Evolutionary conservation across 1,139 yeast species (phyloP).

Genomic region (Yamadazyma trypodendri): DNA sequence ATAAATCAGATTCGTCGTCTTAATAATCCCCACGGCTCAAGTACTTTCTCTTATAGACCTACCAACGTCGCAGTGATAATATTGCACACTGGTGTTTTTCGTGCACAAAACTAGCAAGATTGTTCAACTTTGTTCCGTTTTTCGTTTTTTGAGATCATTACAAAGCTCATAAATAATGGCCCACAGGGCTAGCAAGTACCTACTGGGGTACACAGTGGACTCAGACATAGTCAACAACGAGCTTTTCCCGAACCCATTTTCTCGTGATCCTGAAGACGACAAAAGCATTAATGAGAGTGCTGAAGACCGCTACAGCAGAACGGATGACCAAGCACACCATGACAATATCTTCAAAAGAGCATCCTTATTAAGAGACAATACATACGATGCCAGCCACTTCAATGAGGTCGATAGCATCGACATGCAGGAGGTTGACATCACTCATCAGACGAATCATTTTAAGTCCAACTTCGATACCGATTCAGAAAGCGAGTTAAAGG

Average conservation of each 20-base stretch:
- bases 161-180: slow-evolving; percentile 10
- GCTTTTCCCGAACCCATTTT: slow-evolving; percentile 16
- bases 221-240: slow-evolving; percentile 16
- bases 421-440: slow-evolving; percentile 10
- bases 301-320: not conserved
- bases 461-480: slow-evolving; percentile 18
- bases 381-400: slow-evolving; percentile 6
- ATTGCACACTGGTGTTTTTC: too few relatives aligned
- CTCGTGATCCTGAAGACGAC: slow-evolving; percentile 9
- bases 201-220: slow-evolving; percentile 19
- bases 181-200: slow-evolving; percentile 16
- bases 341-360: slow-evolving; percentile 13
- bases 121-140: too few relatives aligned
- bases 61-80: too few relatives aligned
- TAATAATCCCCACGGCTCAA: too few relatives aligned
- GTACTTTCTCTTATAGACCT: too few relatives aligned
- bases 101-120: too few relatives aligned
- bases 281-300: slow-evolving; percentile 9
- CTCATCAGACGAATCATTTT: slow-evolving; percentile 12
- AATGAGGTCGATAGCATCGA: slow-evolving; percentile 10
- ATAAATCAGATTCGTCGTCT: not conserved
- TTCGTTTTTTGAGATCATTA: too few relatives aligned
- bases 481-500: slow-evolving; percentile 13
- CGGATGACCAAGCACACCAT: not conserved
- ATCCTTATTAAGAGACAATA: slow-evolving; percentile 11